A percentile compares a stretch with the other conserved stretches of the same genome.
phyloP scores from a whole-genome alignment of 2,329 filamentous ascomycete species.

The Penicillium sp. region DNA sequence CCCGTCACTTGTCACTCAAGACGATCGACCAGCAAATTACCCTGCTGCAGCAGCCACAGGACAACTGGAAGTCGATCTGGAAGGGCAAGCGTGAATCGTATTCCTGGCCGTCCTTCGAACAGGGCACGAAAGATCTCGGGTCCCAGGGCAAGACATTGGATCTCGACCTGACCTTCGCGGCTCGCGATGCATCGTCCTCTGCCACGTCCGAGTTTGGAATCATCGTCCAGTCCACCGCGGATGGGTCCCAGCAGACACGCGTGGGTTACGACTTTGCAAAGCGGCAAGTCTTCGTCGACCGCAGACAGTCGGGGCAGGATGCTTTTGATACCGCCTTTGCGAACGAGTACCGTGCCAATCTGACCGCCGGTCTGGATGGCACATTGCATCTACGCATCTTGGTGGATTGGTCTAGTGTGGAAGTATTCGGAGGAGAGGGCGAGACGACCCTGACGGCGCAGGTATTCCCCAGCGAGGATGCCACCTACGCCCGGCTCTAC shows the following conservation, averaged over 20 bases:
- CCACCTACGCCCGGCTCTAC: constrained; percentile 16
- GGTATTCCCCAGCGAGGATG: constrained; percentile 25
- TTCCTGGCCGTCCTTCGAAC: constrained; percentile 7
- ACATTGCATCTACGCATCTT: constrained; percentile 24
- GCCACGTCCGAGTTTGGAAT: constrained; percentile 21
- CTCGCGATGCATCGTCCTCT: constrained; percentile 1
- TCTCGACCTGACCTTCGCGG: constrained; percentile 22
- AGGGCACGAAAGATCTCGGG: constrained; percentile 15
- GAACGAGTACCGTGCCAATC: constrained; percentile 19
- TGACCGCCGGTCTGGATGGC: constrained; percentile 16
- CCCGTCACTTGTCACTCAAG: constrained; percentile 22
- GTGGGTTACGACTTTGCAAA: constrained; percentile 30
- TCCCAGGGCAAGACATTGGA: constrained; percentile 19
- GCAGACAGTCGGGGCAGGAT: constrained; percentile 20
- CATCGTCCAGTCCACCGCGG: constrained; percentile 17
- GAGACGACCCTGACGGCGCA: constrained; percentile 29
- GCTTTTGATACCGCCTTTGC: constrained; percentile 26
- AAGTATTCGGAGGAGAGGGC: constrained; percentile 29
- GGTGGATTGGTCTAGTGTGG: constrained; percentile 31
- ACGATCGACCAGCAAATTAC: constrained; percentile 13
- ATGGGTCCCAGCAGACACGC: constrained; percentile 22
- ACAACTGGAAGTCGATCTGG: constrained; percentile 11
- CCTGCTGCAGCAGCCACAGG: constrained; percentile 18
- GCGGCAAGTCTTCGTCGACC: constrained; percentile 26
- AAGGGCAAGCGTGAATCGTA: not conserved